Conservation (phyloP, 2,329 filamentous ascomycete species). For the Dactylellina sp. region DNA sequence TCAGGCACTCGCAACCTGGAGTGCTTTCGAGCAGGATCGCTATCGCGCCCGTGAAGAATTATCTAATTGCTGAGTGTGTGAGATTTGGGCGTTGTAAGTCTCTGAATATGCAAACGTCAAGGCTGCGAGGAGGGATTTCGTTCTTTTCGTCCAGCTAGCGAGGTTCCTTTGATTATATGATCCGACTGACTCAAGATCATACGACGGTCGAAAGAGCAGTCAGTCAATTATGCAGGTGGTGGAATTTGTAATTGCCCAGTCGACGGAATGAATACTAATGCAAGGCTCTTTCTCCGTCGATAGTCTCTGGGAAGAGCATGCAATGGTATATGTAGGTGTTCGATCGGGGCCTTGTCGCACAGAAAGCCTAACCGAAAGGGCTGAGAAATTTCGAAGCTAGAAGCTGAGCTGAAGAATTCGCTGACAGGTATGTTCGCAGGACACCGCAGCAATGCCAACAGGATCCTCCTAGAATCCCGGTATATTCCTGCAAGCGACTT, state of each 20-base stretch:
- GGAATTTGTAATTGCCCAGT: conserved; percentile 2
- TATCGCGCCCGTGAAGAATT: neutral
- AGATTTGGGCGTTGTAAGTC: no score
- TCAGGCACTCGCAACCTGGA: conserved; percentile 1
- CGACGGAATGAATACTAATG: conserved; percentile 6
- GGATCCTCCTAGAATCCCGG: conserved; percentile 27
- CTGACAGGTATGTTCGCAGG: conserved; percentile 21
- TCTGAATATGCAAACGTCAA: no score
- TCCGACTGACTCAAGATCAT: neutral
- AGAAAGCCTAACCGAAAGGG: conserved; percentile 52
- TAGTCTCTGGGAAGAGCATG: neutral
- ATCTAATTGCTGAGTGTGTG: conserved; percentile 10
- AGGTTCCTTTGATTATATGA: conserved; percentile 20
- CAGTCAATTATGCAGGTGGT: conserved; percentile 31
- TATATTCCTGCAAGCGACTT: conserved; percentile 11
- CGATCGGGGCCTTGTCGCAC: conserved; percentile 4
- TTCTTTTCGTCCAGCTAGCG: no score
- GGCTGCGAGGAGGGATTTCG: no score
- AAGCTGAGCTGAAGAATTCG: conserved; percentile 35
- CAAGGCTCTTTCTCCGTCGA: conserved; percentile 11
- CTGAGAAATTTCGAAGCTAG: conserved; percentile 31
- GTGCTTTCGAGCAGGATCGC: no score
- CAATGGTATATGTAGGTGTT: conserved; percentile 1
- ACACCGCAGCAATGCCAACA: conserved; percentile 10
- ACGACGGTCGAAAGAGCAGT: conserved; percentile 19